Conservation (phyloP, 352 stramenopile genomes). For the Phytopythium ostracodes region DNA sequence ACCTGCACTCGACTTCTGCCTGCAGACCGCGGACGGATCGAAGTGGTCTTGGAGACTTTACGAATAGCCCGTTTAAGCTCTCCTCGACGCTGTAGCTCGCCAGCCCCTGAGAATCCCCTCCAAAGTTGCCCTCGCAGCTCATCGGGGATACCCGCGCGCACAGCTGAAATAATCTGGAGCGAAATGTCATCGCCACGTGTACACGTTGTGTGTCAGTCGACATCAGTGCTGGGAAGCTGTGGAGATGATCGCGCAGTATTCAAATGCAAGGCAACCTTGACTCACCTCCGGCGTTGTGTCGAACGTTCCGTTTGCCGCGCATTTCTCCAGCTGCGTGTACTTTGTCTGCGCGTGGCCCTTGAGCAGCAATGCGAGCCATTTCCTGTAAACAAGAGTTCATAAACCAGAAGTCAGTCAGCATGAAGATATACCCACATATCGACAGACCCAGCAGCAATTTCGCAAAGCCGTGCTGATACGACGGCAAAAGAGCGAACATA, state of each 20-base stretch:
- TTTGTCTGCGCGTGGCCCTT: conserved; percentile 79
- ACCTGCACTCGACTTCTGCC: conserved; percentile 3
- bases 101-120: conserved; percentile 69
- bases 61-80: conserved; percentile 56
- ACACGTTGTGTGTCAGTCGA: background rate
- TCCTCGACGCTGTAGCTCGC: conserved; percentile 48
- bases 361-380: conserved; percentile 68
- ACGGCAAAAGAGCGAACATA: conserved; percentile 7
- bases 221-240: background rate
- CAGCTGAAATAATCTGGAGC: conserved; percentile 60
- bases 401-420: background rate
- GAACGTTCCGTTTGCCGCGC: conserved; percentile 56
- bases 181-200: background rate
- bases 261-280: background rate
- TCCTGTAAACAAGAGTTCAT: conserved; percentile 13
- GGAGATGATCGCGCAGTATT: background rate
- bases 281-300: conserved; percentile 57
- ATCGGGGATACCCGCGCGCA: conserved; percentile 72
- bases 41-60: conserved; percentile 46
- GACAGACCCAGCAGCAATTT: background rate
- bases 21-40: conserved; percentile 16
- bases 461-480: background rate
- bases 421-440: background rate
- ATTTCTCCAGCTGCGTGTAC: conserved; percentile 80
- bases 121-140: conserved; percentile 70